phyloP scores from a whole-genome alignment of 768 basidiomycete species.

The Mycena galopus region DNA sequence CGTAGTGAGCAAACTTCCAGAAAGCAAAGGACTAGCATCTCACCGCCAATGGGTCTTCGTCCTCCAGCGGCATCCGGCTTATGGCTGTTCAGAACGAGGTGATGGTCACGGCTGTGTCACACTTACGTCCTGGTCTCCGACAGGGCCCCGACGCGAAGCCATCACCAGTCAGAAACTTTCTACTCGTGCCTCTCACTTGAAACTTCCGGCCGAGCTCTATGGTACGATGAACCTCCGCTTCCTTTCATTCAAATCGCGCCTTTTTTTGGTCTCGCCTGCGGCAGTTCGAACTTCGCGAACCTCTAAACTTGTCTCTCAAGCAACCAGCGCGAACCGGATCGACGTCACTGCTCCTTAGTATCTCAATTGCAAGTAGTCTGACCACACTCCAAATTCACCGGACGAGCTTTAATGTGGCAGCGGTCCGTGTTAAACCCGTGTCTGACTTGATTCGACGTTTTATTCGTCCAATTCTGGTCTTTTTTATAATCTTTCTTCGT shows the following conservation, averaged over 20 bases:
- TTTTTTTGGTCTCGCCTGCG: background rate
- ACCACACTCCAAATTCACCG: background rate
- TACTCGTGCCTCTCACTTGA: background rate
- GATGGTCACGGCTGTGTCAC: background rate
- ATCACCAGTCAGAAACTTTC: background rate
- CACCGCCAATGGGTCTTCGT: slow-evolving; percentile 50
- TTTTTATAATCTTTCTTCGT: slow-evolving; percentile 6
- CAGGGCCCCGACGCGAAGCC: too few relatives aligned
- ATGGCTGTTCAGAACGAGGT: too few relatives aligned
- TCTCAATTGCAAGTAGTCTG: background rate
- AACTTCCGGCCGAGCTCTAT: background rate
- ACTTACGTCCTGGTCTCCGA: background rate
- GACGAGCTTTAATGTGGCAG: background rate
- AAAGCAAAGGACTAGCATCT: slow-evolving; percentile 11
- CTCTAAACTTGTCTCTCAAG: background rate
- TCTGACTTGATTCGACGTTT: background rate
- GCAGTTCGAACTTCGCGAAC: background rate
- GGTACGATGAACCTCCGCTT: background rate
- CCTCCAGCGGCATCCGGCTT: slow-evolving; percentile 27
- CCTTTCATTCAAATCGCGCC: background rate
- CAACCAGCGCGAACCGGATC: background rate
- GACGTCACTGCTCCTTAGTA: background rate
- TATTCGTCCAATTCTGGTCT: background rate
- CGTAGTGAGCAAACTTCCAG: slow-evolving; percentile 15
- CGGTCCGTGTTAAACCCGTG: background rate